Base-by-base conservation (phyloP, 306 rosid genomes). In the Benincasa hispida region DNA sequence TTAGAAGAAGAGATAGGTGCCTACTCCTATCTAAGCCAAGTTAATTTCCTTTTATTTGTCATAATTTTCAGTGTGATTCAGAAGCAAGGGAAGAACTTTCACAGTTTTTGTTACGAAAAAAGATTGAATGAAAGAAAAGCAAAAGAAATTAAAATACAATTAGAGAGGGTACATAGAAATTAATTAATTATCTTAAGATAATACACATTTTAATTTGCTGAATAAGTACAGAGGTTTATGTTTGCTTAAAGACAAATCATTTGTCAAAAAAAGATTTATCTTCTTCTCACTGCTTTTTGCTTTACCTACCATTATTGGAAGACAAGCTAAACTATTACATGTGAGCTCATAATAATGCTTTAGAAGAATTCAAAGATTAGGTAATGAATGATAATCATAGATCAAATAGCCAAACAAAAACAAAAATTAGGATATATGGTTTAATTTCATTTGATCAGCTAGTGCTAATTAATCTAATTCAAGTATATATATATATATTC, bases 291-390 rank as follows among this genome's bases (percentile, higher is more conserved):
- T 66, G 51, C 30, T 0, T 60, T 59, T 7, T 15, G 17, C 67
- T 60, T 13, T 13, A 60, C 67, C 67, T 60, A 60, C 67, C 74
- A 67, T 67, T 67, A 67, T 67, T 67, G 50, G 73, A 66, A 12
- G 2, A 59, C 35, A 59, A 45, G 50, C 50, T 45, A 45, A 45
- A 17, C 50, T 45, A 4, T 12, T 45, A 45, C 50, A 45, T 45
- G 66, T 24, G 1, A 14, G 37, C 28, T 60, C 9, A 4, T 10
- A 22, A 32, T 63, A 34, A 34, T 30, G 70, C 25, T 18, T 1
- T 0, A 45, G 50, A 65, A 39, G 22, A 67, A 22, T 5, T 21
- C 54, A 68, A 41, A n/a, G n/a, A 42, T 39, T 41, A 21, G 53
- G 55, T 39, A 11, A 42, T 41, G n/a, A 41, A 68, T 68, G 2